phyloP scores from a whole-genome alignment of 2,329 filamentous ascomycete species.

The Didymellaceae sp. region DNA sequence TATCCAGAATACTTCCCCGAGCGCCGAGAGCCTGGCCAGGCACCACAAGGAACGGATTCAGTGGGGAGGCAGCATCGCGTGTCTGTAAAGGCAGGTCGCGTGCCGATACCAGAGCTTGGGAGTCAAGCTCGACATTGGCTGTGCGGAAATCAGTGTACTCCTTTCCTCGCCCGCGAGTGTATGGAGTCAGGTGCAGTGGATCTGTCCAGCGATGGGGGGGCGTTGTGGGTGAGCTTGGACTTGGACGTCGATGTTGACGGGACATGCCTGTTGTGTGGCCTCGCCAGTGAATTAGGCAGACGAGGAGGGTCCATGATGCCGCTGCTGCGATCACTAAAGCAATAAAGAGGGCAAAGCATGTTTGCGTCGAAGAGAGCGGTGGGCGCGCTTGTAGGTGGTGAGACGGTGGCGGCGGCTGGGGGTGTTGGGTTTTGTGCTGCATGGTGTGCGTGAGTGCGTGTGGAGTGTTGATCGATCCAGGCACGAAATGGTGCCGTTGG shows the following conservation, averaged over 20 bases:
- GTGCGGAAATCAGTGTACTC: no score
- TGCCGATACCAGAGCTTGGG: background rate
- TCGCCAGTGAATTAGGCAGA: background rate
- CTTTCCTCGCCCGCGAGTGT: no score
- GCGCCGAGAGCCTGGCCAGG: background rate
- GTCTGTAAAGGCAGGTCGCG: background rate
- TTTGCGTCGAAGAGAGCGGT: background rate
- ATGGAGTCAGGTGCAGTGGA: background rate
- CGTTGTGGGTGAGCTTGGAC: background rate
- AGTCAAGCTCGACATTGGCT: background rate
- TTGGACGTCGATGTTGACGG: background rate
- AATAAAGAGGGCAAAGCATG: background rate
- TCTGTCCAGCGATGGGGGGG: background rate
- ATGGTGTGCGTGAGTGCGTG: background rate
- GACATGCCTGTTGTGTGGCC: background rate
- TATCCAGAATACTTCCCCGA: no score
- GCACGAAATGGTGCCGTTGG: background rate
- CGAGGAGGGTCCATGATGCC: background rate
- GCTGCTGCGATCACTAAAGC: background rate
- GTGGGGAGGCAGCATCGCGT: background rate
- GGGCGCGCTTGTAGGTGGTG: background rate
- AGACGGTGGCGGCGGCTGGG: background rate
- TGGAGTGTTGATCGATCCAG: background rate
- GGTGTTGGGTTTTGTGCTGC: background rate
- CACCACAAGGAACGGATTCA: conserved; percentile 6